Evolutionary conservation across 2,329 filamentous ascomycete genomes (phyloP).

Genomic region (Aspergillus cejpii): DNA sequence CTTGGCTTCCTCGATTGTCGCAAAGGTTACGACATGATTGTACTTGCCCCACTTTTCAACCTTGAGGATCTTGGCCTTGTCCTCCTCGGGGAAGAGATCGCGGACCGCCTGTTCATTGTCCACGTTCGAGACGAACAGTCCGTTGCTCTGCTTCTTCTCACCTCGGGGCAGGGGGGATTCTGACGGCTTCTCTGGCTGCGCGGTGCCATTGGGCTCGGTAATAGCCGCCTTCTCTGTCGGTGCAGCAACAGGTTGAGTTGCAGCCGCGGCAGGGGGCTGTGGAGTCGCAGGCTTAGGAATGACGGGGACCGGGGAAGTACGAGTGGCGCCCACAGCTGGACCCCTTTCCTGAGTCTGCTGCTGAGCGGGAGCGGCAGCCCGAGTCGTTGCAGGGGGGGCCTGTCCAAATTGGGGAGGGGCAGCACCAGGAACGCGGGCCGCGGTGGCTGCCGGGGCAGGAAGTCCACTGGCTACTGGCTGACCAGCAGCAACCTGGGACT

Average conservation of each 20-base stretch:
- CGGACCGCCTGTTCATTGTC: conserved; percentile 76
- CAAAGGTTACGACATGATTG: conserved; percentile 77
- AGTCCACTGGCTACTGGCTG: conserved; percentile 23
- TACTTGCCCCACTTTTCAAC: conserved; percentile 63
- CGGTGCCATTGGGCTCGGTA: conserved; percentile 48
- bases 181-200: conserved; percentile 39
- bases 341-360: conserved; percentile 28
- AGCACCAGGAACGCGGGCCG: conserved; percentile 34
- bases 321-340: conserved; percentile 24
- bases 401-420: conserved; percentile 39
- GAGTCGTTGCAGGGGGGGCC: conserved; percentile 30
- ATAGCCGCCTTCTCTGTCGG: conserved; percentile 47
- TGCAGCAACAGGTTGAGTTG: conserved; percentile 38
- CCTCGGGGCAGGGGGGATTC: conserved; percentile 51
- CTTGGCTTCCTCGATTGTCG: conserved; percentile 70
- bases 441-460: conserved; percentile 29
- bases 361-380: conserved; percentile 19
- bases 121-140: conserved; percentile 83
- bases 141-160: conserved; percentile 63
- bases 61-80: conserved; percentile 70
- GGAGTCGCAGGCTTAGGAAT: conserved; percentile 38
- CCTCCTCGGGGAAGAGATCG: conserved; percentile 74
- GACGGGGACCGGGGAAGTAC: conserved; percentile 38
- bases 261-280: conserved; percentile 33
- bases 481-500: conserved; percentile 49